phyloP scores from a whole-genome alignment of 495 filamentous ascomycete species.

The Penicillium fimorum region DNA sequence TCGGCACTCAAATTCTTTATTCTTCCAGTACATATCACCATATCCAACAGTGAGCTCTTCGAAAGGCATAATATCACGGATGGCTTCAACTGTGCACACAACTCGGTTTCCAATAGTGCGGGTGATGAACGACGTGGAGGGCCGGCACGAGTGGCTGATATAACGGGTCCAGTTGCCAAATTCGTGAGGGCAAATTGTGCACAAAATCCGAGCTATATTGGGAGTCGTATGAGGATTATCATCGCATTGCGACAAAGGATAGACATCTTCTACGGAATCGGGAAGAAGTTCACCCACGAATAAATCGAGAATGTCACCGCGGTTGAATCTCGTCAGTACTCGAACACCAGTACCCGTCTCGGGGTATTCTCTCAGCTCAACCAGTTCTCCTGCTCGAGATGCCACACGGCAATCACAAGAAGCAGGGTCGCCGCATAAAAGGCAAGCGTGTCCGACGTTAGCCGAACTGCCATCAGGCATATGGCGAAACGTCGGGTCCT shows the following conservation, averaged over 20 bases:
- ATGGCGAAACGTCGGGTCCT: not conserved
- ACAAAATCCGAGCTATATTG: not conserved
- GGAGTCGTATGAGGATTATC: constrained; percentile 2
- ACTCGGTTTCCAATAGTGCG: constrained; percentile 25
- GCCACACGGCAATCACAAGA: constrained; percentile 22
- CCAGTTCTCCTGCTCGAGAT: constrained; percentile 20
- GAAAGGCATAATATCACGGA: constrained; percentile 29
- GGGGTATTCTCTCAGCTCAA: constrained; percentile 36
- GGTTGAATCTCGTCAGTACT: constrained; percentile 26
- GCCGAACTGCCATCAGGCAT: not conserved
- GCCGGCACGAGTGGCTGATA: constrained; percentile 71
- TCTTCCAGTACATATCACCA: constrained; percentile 29
- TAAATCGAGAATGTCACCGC: constrained; percentile 29
- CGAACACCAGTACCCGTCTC: constrained; percentile 36
- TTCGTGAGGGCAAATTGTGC: not conserved
- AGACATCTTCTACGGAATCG: constrained; percentile 11
- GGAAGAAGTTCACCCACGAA: constrained; percentile 26
- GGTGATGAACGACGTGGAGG: constrained; percentile 34
- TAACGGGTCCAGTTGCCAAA: constrained; percentile 60
- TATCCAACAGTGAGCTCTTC: constrained; percentile 39
- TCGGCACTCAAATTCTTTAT: constrained; percentile 1
- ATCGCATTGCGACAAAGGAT: not conserved
- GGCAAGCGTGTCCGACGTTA: not conserved
- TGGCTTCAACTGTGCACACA: constrained; percentile 22
- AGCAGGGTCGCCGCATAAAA: constrained; percentile 13